Conservation (phyloP, 768 basidiomycete species). For the Suillus luteus region DNA sequence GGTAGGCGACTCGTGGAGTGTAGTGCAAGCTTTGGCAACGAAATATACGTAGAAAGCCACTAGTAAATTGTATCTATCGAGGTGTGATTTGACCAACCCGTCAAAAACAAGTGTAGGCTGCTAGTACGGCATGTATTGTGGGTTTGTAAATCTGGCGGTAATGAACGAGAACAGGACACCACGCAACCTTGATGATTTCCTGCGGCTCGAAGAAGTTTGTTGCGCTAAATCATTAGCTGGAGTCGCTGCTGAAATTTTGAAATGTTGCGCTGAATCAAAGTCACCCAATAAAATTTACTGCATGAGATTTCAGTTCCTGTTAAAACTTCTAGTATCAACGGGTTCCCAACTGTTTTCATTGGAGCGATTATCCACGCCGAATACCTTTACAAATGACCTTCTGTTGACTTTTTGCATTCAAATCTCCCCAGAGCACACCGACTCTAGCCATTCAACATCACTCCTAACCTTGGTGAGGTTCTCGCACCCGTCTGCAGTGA, state of each 20-base stretch:
- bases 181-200: not conserved
- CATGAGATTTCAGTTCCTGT: not conserved
- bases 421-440: conserved; percentile 68
- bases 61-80: too few species aligned
- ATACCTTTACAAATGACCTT: not conserved
- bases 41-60: conserved; percentile 12
- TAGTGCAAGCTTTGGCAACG: conserved; percentile 19
- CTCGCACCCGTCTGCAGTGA: conserved; percentile 73
- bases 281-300: not conserved
- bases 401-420: conserved; percentile 17
- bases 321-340: not conserved
- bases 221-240: not conserved
- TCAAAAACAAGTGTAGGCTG: too few species aligned
- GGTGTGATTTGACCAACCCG: too few species aligned
- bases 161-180: not conserved
- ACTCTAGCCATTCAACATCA: conserved; percentile 82
- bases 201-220: not conserved
- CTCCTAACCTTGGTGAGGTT: conserved; percentile 87
- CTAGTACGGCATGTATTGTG: too few species aligned
- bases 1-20: conserved; percentile 25
- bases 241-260: not conserved
- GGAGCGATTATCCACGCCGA: not conserved
- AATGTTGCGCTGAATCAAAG: not conserved
- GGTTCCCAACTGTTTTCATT: not conserved
- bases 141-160: not conserved